phyloP scores from a whole-genome alignment of 108 stramenopile species.

The Conticribra weissflogii region DNA sequence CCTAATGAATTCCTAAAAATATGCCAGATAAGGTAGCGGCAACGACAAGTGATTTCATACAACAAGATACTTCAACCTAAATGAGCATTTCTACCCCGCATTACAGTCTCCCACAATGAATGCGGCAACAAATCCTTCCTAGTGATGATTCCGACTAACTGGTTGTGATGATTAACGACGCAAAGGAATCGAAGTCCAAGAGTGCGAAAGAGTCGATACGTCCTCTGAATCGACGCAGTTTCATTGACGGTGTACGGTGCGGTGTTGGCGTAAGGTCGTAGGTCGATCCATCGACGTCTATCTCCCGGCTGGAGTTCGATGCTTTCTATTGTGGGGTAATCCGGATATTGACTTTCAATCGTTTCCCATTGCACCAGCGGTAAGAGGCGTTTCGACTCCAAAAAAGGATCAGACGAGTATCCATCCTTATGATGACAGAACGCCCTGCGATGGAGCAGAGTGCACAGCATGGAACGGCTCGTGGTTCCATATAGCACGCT shows the following conservation, averaged over 20 bases:
- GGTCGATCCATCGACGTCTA: constrained; percentile 89
- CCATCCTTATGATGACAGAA: constrained; percentile 80
- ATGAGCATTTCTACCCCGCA: constrained; percentile 83
- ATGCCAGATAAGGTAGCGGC: no score
- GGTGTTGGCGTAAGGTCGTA: constrained; percentile 96
- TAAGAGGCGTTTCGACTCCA: constrained; percentile 72
- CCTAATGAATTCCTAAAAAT: no score
- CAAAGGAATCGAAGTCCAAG: constrained; percentile 94
- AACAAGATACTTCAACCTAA: constrained; percentile 14
- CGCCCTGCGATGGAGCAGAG: constrained; percentile 86
- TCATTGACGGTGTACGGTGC: constrained; percentile 94
- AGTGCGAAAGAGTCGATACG: constrained; percentile 96
- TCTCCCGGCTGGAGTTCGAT: constrained; percentile 81
- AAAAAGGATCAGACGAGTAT: constrained; percentile 55
- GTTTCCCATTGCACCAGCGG: constrained; percentile 94
- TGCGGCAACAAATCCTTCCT: constrained; percentile 83
- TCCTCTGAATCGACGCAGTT: constrained; percentile 92
- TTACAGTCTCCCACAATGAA: constrained; percentile 71
- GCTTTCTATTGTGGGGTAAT: constrained; percentile 90
- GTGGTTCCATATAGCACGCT: constrained; percentile 92
- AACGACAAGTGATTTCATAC: no score
- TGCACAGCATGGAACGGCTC: constrained; percentile 84
- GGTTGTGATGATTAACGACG: constrained; percentile 92
- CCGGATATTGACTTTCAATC: constrained; percentile 93
- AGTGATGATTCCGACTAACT: constrained; percentile 90